Evolutionary conservation across 331 rosid genomes (phyloP).

Genomic region (Pyracantha coccinea): DNA sequence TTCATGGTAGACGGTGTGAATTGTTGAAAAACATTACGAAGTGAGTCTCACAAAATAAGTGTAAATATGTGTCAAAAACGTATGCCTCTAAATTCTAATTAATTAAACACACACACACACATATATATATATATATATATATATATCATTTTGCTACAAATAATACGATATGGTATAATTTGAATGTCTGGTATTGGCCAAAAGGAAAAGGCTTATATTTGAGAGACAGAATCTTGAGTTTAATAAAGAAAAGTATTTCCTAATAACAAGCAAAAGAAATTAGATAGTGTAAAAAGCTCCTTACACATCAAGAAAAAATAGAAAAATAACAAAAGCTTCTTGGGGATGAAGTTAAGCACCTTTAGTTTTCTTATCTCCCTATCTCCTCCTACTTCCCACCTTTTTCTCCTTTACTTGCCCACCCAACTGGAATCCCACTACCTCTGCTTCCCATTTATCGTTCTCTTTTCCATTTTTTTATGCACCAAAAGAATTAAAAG

Average conservation of each 20-base stretch:
- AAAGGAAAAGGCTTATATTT: constrained; percentile 15
- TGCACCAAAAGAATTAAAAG: background rate
- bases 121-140: no score
- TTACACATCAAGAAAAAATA: constrained; percentile 16
- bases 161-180: no score
- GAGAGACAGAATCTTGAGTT: constrained; percentile 36
- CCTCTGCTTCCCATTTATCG: background rate
- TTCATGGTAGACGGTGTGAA: no score
- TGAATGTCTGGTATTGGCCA: constrained; percentile 3
- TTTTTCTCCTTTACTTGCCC: background rate
- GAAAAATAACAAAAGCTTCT: constrained; percentile 4
- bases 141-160: no score
- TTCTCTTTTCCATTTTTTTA: background rate
- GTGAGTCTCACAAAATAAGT: no score
- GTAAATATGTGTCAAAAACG: no score
- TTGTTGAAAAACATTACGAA: no score
- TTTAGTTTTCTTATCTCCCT: background rate
- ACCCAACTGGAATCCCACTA: constrained; percentile 15
- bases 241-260: constrained; percentile 17
- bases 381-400: no score
- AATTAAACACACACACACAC: no score
- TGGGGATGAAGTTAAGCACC: constrained; percentile 48
- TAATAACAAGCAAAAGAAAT: constrained; percentile 15
- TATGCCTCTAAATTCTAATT: no score
- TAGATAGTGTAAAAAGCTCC: constrained; percentile 24